Base-by-base conservation (phyloP, 176 grass and related monocot genomes). In the Coix lacrymajobi region DNA sequence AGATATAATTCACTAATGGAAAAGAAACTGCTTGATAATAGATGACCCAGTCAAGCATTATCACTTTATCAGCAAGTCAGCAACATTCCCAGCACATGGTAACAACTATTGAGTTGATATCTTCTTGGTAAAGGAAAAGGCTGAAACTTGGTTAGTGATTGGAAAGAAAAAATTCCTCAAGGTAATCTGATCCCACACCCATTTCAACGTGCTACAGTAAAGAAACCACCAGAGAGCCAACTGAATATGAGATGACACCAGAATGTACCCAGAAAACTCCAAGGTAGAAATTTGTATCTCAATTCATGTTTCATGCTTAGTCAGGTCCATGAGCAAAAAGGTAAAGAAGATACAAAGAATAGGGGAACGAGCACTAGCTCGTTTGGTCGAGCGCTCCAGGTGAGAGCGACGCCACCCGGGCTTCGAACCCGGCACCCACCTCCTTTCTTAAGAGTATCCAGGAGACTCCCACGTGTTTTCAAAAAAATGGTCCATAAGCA, bases 71-170 rank as follows among this genome's bases (percentile, higher is more conserved):
- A 84, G 34, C 14, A 83, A 78, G 19, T 34, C 56, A 65, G 30
- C 30, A 82, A 57, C 46, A 79, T 37, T 73, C 66, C 24, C 79
- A 84, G 46, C 29, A 76, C 41, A 78, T 37, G 39, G 9, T 75
- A 81, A 60, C 7, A 87, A 9, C 44, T 56, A 40, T 13, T 71
- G 14, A 78, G 52, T 78, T 52, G 3, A 52, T 25, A 79, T 65
- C 14, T 78, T 84, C n/a, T 45, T 44, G 58, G 46, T 75, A 67
- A 58, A 88, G 33, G 28, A 67, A 79, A 67, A 1, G 5, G 0
- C 4, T 68, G 36, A 46, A 85, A 84, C 26, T 56, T 46, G 26
- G 26, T 66, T 40, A 24, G 12, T 49, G 30, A 40, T 40, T 41
- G 51, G 41, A 38, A 76, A 40, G 13, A 39, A 60, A 60, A 48